Base-by-base conservation (phyloP, 106 monocot genomes). In the Hemerocallis citrina region DNA sequence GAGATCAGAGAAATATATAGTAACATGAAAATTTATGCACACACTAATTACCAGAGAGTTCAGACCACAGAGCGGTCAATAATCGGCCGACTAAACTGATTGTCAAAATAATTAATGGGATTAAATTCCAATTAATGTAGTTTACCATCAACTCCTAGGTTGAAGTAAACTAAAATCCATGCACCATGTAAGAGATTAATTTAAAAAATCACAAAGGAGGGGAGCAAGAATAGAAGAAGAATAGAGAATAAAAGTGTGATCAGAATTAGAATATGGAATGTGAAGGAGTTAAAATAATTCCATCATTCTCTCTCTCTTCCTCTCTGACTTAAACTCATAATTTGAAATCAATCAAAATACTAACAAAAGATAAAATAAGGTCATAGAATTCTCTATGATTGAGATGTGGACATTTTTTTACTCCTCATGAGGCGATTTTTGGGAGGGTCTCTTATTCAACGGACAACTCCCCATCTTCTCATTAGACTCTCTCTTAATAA, bases 361-460 rank as follows among this genome's bases (percentile, higher is more conserved):
- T n/a, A n/a, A n/a, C n/a, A n/a, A n/a, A n/a, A n/a, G n/a, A n/a
- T n/a, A 27, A 19, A 55, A 39, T 52, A 59, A 22, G 37, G 37
- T 11, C 34, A 22, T 69, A 47, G 22, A n/a, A n/a, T n/a, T n/a
- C 14, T 50, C 16, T n/a, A 2, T 50, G 8, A 50, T 50, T 50
- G 49, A 23, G 49, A 50, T 57, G 21, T 66, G 72, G 69, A 81
- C 81, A 73, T 43, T 49, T 75, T 52, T 27, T 70, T 76, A 72
- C 79, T 51, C 72, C 70, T 79, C 76, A 52, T 79, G 68, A 84
- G 81, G 72, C 66, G 74, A 80, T 83, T 79, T 83, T 75, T 52
- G 15, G 79, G 72, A 57, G 71, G 83, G 92, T 84, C 74, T 56
- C 83, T 80, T 67, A 33, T 75, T 80, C 86, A 80, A 78, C 68